These are phyloP conservation scores for Punctularia strigosozonata DNA, from an alignment of 768 basidiomycete species.

Conservation along the genomic window DNA sequence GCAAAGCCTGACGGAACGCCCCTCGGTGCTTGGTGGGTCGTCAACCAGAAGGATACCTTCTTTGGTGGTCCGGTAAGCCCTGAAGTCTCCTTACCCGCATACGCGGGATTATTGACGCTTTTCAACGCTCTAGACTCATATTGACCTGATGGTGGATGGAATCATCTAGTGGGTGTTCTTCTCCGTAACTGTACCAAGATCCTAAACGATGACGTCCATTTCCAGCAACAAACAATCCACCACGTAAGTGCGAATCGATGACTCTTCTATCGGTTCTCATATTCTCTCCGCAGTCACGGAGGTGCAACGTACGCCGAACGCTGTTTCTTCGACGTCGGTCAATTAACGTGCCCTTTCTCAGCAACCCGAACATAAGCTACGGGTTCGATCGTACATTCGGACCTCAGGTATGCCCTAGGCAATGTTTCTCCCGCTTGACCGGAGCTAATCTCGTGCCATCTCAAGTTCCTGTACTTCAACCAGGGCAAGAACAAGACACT, in stretches of 20 bases:
- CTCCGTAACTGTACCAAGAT: too few species aligned
- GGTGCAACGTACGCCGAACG: too few species aligned
- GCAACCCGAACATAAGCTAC: constrained; percentile 15
- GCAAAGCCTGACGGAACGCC: constrained; percentile 4
- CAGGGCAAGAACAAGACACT: constrained; percentile 4
- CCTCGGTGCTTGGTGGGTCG: constrained; percentile 18
- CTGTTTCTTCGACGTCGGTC: not conserved
- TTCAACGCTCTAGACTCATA: constrained; percentile 4
- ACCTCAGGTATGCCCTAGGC: constrained; percentile 9
- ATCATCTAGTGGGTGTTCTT: constrained; percentile 8
- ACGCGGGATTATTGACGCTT: not conserved
- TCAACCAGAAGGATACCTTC: constrained; percentile 16
- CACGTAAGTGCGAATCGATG: constrained; percentile 2
- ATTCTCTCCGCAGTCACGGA: too few species aligned
- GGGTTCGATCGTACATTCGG: constrained; percentile 19
- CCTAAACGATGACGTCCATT: too few species aligned
- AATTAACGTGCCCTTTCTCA: not conserved
- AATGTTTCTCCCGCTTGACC: too few species aligned
- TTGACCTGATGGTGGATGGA: constrained; percentile 10
- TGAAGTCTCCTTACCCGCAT: too few species aligned
- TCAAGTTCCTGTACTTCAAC: constrained; percentile 9
- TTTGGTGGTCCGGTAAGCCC: constrained; percentile 10
- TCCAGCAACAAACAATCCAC: constrained; percentile 9
- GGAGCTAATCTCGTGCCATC: too few species aligned
- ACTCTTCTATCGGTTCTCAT: too few species aligned